These are phyloP conservation scores for Talaromyces sp. DNA, from an alignment of 2,329 filamentous ascomycete genomes.

Conservation along the genomic window DNA sequence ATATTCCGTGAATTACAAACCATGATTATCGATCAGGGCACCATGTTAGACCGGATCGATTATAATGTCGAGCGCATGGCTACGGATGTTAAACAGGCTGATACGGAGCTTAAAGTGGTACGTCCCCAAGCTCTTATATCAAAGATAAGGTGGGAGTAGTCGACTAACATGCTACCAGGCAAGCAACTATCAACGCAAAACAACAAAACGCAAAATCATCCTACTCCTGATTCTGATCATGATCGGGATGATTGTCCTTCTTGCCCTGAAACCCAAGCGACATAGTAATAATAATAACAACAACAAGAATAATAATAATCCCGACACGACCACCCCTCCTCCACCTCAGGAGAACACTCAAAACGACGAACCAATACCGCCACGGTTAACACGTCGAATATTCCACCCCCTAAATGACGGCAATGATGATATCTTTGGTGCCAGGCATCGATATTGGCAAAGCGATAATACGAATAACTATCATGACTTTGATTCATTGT, in stretches of 20 bases:
- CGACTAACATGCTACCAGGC: slow-evolving; percentile 42
- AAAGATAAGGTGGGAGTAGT: not conserved
- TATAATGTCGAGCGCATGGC: slow-evolving; percentile 97
- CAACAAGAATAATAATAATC: too few relatives aligned
- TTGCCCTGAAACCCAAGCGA: slow-evolving; percentile 71
- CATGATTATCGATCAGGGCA: slow-evolving; percentile 92
- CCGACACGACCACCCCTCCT: not conserved
- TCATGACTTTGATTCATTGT: not conserved
- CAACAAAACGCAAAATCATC: slow-evolving; percentile 88
- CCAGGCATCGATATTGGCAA: not conserved
- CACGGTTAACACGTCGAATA: slow-evolving; percentile 4
- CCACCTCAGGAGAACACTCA: not conserved
- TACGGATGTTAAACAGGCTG: slow-evolving; percentile 85
- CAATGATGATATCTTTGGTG: not conserved
- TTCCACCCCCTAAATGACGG: not conserved
- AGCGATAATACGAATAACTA: not conserved
- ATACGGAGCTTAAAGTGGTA: slow-evolving; percentile 81
- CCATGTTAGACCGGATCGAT: slow-evolving; percentile 88
- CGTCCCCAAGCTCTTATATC: slow-evolving; percentile 17
- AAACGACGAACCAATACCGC: not conserved
- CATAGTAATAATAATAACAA: slow-evolving; percentile 20
- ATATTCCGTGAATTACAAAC: slow-evolving; percentile 93
- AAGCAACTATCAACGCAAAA: slow-evolving; percentile 80
- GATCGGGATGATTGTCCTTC: slow-evolving; percentile 76
- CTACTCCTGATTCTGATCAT: slow-evolving; percentile 80